Percentiles rank a stretch among this genome's conserved stretches.
Conservation (phyloP, 768 basidiomycete species). For the Zangia roseola region DNA sequence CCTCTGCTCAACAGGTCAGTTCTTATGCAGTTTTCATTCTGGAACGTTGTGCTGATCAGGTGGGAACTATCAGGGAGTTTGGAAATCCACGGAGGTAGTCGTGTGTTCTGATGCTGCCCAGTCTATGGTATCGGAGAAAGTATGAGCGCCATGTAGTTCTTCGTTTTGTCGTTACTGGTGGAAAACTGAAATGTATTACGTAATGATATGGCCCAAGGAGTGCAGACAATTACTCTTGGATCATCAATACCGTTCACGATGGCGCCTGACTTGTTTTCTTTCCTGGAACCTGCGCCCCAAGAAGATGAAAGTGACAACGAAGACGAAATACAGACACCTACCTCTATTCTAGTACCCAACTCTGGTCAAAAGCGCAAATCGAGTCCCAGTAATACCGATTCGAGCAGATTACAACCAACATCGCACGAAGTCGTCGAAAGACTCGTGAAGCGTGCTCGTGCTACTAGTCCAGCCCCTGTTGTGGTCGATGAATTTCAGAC, state of each 20-base stretch:
- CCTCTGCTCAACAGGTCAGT: no score
- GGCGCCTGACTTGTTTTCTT: slow-evolving; percentile 33
- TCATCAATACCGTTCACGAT: slow-evolving; percentile 8
- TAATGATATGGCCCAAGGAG: slow-evolving; percentile 2
- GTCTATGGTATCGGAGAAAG: no score
- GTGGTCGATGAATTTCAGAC: slow-evolving; percentile 94
- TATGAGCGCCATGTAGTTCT: no score
- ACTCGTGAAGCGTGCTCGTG: slow-evolving; percentile 54
- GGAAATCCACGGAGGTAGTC: no score
- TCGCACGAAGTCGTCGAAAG: slow-evolving; percentile 32
- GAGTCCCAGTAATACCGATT: slow-evolving; percentile 7
- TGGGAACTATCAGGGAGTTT: no score
- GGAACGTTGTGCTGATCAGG: no score
- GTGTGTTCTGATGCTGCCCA: no score
- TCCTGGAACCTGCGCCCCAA: slow-evolving; percentile 22
- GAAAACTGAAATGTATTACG: slow-evolving; percentile 1
- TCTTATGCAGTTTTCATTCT: no score
- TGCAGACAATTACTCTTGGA: not conserved
- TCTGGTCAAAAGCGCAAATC: slow-evolving; percentile 26
- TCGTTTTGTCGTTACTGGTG: no score
- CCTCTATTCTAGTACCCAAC: not conserved
- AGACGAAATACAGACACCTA: not conserved
- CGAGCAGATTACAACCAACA: slow-evolving; percentile 1
- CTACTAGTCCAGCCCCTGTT: slow-evolving; percentile 67
- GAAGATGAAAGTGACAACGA: slow-evolving; percentile 31